Percentiles rank a stretch among this genome's conserved stretches.
Conservation (phyloP, 176 grass and related monocot species). For the Echinochloa phyllopogon region DNA sequence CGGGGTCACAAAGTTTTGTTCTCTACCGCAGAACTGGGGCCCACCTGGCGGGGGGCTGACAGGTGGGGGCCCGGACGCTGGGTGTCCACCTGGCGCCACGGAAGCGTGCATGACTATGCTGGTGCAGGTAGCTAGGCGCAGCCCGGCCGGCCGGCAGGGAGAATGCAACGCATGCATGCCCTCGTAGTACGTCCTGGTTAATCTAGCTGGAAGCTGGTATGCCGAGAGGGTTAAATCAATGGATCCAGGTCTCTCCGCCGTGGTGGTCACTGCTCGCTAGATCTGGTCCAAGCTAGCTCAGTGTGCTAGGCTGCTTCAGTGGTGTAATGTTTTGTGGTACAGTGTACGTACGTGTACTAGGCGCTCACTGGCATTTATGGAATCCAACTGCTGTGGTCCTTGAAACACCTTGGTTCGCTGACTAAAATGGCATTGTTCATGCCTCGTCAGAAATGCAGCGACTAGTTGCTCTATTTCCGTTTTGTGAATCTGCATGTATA, state of each 20-base stretch:
- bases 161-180: slow-evolving; percentile 11
- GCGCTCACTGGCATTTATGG: background rate
- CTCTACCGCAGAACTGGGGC: background rate
- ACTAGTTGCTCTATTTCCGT: background rate
- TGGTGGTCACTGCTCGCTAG: background rate
- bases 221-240: background rate
- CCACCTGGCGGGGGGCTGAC: background rate
- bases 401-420: background rate
- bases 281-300: slow-evolving; percentile 12
- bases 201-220: background rate
- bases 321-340: background rate
- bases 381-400: slow-evolving; percentile 13
- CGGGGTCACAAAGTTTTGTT: slow-evolving; percentile 32
- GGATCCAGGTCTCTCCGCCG: background rate
- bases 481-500: background rate
- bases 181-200: background rate
- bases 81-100: slow-evolving; percentile 12
- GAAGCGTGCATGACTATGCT: background rate
- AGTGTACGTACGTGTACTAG: background rate
- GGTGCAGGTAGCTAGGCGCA: background rate
- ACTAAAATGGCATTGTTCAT: background rate
- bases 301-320: background rate
- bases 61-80: background rate
- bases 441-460: background rate
- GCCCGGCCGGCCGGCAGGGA: background rate